phyloP scores from a whole-genome alignment of 345 rosid species.

The Tarenaya hassleriana region DNA sequence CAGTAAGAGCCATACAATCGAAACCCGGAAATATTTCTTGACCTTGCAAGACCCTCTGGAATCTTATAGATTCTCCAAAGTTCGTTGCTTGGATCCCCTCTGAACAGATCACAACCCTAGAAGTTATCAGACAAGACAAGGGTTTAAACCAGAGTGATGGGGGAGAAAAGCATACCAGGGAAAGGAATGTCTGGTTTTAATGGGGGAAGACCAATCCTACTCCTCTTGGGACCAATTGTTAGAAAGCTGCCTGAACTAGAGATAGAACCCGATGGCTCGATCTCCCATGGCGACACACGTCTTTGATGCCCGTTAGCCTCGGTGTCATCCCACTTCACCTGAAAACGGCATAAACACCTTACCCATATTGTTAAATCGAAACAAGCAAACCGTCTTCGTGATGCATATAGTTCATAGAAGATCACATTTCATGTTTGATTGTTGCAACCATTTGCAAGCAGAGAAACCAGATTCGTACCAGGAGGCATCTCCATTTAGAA shows the following conservation, averaged over 20 bases:
- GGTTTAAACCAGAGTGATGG: not conserved
- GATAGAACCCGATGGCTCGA: slow-evolving; percentile 63
- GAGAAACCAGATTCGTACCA: slow-evolving; percentile 37
- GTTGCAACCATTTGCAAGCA: not conserved
- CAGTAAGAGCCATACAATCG: slow-evolving; percentile 43
- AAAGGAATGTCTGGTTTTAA: slow-evolving; percentile 60
- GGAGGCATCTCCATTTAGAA: slow-evolving; percentile 92
- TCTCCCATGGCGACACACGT: slow-evolving; percentile 93
- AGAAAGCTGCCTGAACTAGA: slow-evolving; percentile 48
- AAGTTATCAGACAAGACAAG: not conserved
- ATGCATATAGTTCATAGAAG: not conserved
- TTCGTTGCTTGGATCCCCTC: slow-evolving; percentile 72
- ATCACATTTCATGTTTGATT: not conserved
- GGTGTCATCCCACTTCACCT: slow-evolving; percentile 92
- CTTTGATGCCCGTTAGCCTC: slow-evolving; percentile 52
- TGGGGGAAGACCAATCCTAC: slow-evolving; percentile 66
- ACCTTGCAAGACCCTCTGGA: slow-evolving; percentile 99
- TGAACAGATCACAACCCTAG: slow-evolving; percentile 21
- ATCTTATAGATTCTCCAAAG: slow-evolving; percentile 84
- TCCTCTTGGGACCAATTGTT: slow-evolving; percentile 62
- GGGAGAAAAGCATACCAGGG: slow-evolving; percentile 38
- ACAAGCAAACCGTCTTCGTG: not conserved
- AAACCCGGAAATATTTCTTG: slow-evolving; percentile 85
- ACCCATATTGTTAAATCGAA: not conserved
- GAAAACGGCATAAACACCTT: slow-evolving; percentile 8